These are phyloP conservation scores for Neodidymelliopsis sp. DNA, from an alignment of 2,329 filamentous ascomycete species.

Conservation along the genomic window DNA sequence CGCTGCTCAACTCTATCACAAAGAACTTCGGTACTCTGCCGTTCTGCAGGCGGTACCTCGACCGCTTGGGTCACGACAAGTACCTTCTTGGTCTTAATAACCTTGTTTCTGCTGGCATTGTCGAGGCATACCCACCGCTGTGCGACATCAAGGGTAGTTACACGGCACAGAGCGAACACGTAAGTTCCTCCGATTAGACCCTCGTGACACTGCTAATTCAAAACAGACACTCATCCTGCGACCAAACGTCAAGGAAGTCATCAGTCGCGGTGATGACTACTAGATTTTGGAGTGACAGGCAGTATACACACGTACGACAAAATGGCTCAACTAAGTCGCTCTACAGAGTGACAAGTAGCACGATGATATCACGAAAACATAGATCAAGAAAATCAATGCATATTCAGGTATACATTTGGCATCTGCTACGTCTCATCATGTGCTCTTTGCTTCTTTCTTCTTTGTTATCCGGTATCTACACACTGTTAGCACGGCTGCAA, in stretches of 20 bases:
- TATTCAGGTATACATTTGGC: no score
- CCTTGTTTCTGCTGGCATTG: slow-evolving; percentile 80
- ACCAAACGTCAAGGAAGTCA: slow-evolving; percentile 77
- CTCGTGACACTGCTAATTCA: no score
- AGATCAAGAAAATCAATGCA: no score
- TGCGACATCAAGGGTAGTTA: slow-evolving; percentile 94
- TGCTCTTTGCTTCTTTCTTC: slow-evolving; percentile 24
- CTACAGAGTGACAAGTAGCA: no score
- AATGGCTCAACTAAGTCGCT: background rate
- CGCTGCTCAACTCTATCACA: slow-evolving; percentile 85
- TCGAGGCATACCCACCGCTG: slow-evolving; percentile 89
- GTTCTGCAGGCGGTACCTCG: slow-evolving; percentile 89
- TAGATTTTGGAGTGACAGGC: no score
- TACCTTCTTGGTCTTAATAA: slow-evolving; percentile 91
- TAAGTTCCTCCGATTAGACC: no score
- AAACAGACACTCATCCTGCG: slow-evolving; percentile 47
- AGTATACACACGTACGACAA: no score
- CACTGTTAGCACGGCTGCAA: background rate
- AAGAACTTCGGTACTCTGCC: slow-evolving; percentile 96
- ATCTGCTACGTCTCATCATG: no score
- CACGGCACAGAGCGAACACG: slow-evolving; percentile 93
- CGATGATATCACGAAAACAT: no score
- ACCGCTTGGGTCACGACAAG: slow-evolving; percentile 92
- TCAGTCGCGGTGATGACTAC: slow-evolving; percentile 86
- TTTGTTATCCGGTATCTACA: slow-evolving; percentile 33